These are phyloP conservation scores for Ophiocordyceps sinensis DNA, from an alignment of 2,329 filamentous ascomycete genomes.

Conservation along the genomic window DNA sequence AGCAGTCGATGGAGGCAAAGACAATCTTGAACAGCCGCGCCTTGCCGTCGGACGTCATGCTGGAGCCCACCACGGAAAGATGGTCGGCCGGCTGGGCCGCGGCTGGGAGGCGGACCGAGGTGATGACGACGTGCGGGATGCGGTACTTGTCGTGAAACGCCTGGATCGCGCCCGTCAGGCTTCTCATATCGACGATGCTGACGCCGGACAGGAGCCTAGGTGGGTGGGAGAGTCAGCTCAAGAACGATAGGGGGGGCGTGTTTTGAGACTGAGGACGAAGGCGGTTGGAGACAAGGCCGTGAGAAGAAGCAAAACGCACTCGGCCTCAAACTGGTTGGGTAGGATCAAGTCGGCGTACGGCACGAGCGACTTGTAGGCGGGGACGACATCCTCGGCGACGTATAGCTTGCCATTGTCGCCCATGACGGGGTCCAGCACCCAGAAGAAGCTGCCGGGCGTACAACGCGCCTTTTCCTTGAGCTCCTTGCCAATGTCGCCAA, in stretches of 20 bases:
- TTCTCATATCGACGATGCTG: conserved; percentile 61
- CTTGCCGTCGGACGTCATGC: conserved; percentile 43
- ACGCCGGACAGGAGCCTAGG: conserved; percentile 68
- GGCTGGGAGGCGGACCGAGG: conserved; percentile 60
- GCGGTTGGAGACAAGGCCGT: not conserved
- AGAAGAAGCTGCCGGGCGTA: conserved; percentile 72
- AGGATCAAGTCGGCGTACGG: conserved; percentile 78
- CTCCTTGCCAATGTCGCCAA: conserved; percentile 72
- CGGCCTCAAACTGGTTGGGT: conserved; percentile 94
- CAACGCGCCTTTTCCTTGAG: conserved; percentile 50
- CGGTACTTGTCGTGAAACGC: conserved; percentile 61
- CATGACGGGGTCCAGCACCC: conserved; percentile 97
- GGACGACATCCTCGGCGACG: conserved; percentile 80
- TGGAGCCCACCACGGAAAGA: conserved; percentile 66
- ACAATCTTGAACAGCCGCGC: conserved; percentile 81
- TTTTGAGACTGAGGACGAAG: conserved; percentile 1
- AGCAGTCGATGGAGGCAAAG: conserved; percentile 78
- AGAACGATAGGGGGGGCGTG: too few relatives aligned
- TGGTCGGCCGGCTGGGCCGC: conserved; percentile 32
- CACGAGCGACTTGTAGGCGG: conserved; percentile 72
- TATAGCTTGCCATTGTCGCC: conserved; percentile 89
- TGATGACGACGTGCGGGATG: conserved; percentile 84
- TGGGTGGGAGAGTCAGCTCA: not conserved
- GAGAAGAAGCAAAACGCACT: conserved; percentile 42
- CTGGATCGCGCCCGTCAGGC: conserved; percentile 59